Percentiles rank a stretch among this genome's conserved stretches.
Evolutionary conservation across 2,329 filamentous ascomycete species (phyloP).

Genomic region (Lachnellula cervina): DNA sequence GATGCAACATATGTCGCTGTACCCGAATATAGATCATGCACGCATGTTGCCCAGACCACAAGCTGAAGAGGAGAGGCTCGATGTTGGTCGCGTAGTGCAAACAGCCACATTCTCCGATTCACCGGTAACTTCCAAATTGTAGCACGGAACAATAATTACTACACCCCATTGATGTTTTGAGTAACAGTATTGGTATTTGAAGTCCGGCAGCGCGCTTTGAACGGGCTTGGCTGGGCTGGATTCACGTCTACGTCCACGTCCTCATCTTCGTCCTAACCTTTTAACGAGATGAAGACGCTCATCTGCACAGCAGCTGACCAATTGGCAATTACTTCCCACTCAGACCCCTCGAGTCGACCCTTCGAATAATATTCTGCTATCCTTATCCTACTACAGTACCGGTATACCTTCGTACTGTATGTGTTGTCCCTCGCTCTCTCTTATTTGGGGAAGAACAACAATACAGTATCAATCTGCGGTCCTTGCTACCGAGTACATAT

Average conservation of each 20-base stretch:
- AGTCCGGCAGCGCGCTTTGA: not conserved
- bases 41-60: not conserved
- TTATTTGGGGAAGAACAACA: not conserved
- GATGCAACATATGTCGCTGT: too few relatives aligned
- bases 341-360: not conserved
- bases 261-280: not conserved
- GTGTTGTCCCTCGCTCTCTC: not conserved
- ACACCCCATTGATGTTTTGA: too few relatives aligned
- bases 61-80: not conserved
- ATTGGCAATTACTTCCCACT: not conserved
- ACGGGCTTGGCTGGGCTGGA: too few relatives aligned
- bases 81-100: not conserved
- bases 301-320: not conserved
- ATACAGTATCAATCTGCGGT: not conserved
- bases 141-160: not conserved
- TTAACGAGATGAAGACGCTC: not conserved
- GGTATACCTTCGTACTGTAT: not conserved
- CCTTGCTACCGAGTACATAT: not conserved
- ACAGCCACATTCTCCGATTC: not conserved
- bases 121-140: not conserved
- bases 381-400: not conserved
- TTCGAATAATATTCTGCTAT: too few relatives aligned
- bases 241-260: too few relatives aligned
- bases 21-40: not conserved
- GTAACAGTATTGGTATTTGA: not conserved